These are phyloP conservation scores for Citrus unshiu DNA, from an alignment of 345 rosid genomes.

Conservation along the genomic window DNA sequence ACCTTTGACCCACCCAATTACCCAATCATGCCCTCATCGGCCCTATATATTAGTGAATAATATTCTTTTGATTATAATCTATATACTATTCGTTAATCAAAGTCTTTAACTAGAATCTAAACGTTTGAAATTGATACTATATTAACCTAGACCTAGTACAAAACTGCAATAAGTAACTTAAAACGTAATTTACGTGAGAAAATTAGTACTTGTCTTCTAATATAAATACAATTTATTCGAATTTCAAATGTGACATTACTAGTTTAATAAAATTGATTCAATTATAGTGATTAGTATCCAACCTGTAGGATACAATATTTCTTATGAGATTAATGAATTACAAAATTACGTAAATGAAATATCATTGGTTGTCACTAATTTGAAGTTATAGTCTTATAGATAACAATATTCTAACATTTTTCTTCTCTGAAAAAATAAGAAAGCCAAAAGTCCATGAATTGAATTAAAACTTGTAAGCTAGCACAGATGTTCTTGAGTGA, in stretches of 20 bases:
- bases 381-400: background rate
- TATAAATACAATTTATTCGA: too few species aligned
- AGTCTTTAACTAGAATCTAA: too few species aligned
- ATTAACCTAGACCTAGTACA: background rate
- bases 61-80: background rate
- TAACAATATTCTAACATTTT: background rate
- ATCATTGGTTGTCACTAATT: background rate
- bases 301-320: accelerated
- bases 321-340: too few species aligned
- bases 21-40: background rate
- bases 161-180: too few species aligned
- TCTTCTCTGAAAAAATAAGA: background rate
- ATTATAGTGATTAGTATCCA: too few species aligned
- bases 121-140: too few species aligned
- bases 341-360: too few species aligned
- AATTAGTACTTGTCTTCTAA: too few species aligned
- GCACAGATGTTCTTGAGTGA: slow-evolving; percentile 37
- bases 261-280: too few species aligned
- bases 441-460: background rate
- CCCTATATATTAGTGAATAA: background rate
- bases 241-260: too few species aligned
- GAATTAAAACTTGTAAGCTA: background rate
- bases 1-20: slow-evolving; percentile 17
- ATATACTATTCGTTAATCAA: background rate
- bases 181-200: too few species aligned